phyloP scores from a whole-genome alignment of 352 stramenopile species.

The Phytophthora hybrid region DNA sequence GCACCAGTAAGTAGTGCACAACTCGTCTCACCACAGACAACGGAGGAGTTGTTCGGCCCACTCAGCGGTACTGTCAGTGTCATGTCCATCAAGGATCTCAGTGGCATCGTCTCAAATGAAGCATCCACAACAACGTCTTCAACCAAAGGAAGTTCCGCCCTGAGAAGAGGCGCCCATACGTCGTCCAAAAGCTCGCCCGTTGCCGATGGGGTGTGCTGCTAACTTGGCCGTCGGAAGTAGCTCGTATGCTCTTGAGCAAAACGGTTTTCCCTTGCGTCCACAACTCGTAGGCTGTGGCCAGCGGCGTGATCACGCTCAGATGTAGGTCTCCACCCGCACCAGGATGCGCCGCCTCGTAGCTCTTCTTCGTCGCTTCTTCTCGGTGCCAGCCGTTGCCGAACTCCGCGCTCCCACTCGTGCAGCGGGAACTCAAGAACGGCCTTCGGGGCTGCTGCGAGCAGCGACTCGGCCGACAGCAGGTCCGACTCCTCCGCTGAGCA shows the following conservation, averaged over 20 bases:
- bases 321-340: neutral
- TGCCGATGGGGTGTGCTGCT: conserved; percentile 9
- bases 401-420: conserved; percentile 29
- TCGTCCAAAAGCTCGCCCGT: conserved; percentile 24
- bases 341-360: conserved; percentile 28
- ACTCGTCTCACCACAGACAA: conserved; percentile 34
- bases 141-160: conserved; percentile 22
- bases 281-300: conserved; percentile 42
- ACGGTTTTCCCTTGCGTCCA: conserved; percentile 36
- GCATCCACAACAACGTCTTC: conserved; percentile 24
- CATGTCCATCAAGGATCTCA: conserved; percentile 44
- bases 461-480: conserved; percentile 8
- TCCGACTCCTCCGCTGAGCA: conserved; percentile 19
- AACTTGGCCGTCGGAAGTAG: neutral
- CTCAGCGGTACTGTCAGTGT: conserved; percentile 37
- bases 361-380: conserved; percentile 18
- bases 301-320: conserved; percentile 30
- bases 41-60: conserved; percentile 15
- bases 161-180: conserved; percentile 21
- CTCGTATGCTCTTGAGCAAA: conserved; percentile 23
- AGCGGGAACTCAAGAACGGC: conserved; percentile 44
- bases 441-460: conserved; percentile 23
- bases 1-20: conserved; percentile 40
- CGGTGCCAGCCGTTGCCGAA: conserved; percentile 36
- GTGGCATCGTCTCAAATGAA: conserved; percentile 31